Percentiles rank a stretch among this genome's conserved stretches.
Conservation (phyloP, 371 early-diverging fungal species). For the Saksenaea vasiformis region DNA sequence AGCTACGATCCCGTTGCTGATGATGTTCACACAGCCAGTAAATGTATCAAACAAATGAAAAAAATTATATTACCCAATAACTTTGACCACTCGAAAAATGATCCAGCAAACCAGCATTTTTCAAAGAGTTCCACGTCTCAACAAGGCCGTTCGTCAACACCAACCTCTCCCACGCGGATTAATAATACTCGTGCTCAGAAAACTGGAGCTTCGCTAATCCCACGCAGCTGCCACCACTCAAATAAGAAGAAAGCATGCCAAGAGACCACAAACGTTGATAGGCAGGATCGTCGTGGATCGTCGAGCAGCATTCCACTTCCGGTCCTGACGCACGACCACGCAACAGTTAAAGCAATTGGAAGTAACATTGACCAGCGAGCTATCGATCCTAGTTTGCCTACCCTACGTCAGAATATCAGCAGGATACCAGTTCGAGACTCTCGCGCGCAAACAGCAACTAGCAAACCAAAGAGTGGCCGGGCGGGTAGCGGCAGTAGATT, state of each 20-base stretch:
- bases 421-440: background rate
- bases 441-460: background rate
- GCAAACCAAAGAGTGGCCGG: background rate
- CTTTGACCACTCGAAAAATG: background rate
- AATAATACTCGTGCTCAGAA: background rate
- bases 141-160: background rate
- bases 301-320: background rate
- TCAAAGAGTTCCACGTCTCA: background rate
- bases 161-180: background rate
- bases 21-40: too few relatives aligned
- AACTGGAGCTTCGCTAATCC: background rate
- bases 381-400: background rate
- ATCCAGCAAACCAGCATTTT: background rate
- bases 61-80: too few relatives aligned
- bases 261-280: background rate
- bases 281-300: background rate
- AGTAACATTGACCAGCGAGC: background rate
- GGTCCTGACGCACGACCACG: background rate
- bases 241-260: background rate
- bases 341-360: background rate
- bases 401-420: background rate
- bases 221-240: background rate
- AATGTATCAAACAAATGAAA: too few relatives aligned
- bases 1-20: too few relatives aligned
- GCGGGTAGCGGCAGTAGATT: background rate